Conservation (phyloP, 306 rosid species). For the Ormosia emarginata region DNA sequence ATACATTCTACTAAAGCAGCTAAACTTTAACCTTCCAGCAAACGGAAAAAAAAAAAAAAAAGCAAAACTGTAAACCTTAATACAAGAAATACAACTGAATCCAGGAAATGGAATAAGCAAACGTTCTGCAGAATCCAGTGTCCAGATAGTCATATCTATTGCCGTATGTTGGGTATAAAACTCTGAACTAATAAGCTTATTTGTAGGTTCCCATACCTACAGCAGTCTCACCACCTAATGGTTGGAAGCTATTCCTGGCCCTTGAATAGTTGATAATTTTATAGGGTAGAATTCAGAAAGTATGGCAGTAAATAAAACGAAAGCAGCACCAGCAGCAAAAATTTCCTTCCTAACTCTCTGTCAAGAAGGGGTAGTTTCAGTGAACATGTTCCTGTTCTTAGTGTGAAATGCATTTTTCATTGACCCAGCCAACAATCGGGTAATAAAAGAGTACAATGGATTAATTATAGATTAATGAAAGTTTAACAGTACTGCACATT, state of each 20-base stretch:
- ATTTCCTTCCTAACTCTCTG: constrained; percentile 24
- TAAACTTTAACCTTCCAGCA: neutral
- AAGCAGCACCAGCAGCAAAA: too few relatives aligned
- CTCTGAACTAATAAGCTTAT: constrained; percentile 21
- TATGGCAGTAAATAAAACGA: constrained; percentile 42
- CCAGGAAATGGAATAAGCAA: neutral
- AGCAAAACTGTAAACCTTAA: neutral
- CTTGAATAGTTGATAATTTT: constrained; percentile 37
- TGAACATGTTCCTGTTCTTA: constrained; percentile 44
- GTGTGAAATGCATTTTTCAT: constrained; percentile 65
- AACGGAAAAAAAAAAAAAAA: too few relatives aligned
- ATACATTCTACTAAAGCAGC: neutral
- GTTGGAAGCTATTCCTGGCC: constrained; percentile 56
- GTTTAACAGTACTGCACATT: neutral
- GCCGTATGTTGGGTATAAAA: neutral
- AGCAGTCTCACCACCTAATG: constrained; percentile 49
- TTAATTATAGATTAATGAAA: neutral
- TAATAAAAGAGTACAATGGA: neutral
- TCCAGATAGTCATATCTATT: neutral
- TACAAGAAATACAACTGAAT: constrained; percentile 19
- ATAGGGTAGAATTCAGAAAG: constrained; percentile 53
- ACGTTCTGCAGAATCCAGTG: neutral
- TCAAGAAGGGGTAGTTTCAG: constrained; percentile 39
- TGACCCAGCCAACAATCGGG: constrained; percentile 54
- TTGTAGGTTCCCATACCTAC: constrained; percentile 68